phyloP scores from a whole-genome alignment of 768 basidiomycete genomes.

The Neoboletus brunneissimus region DNA sequence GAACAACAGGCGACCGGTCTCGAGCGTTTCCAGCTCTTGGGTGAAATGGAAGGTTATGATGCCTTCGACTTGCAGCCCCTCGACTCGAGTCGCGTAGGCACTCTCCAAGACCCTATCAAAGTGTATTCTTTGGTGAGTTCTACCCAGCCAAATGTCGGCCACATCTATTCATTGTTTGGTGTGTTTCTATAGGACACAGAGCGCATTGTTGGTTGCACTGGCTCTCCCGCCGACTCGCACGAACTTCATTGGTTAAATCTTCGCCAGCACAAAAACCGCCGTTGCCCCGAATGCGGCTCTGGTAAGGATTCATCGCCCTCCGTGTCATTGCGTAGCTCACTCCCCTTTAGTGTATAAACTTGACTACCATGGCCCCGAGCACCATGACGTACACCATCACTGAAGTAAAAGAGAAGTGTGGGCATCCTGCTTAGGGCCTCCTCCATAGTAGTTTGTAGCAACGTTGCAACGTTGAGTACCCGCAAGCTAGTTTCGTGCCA shows the following conservation, averaged over 20 bases:
- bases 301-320: conserved; percentile 48
- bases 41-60: conserved; percentile 82
- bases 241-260: conserved; percentile 84
- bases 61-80: conserved; percentile 88
- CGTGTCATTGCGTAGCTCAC: conserved; percentile 2
- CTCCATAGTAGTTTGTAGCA: conserved; percentile 18
- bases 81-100: conserved; percentile 83
- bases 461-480: not conserved
- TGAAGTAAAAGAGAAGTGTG: conserved; percentile 15
- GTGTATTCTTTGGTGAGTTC: conserved; percentile 80
- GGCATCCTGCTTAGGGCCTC: conserved; percentile 9
- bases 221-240: conserved; percentile 92
- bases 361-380: conserved; percentile 64
- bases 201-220: conserved; percentile 92
- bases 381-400: conserved; percentile 49
- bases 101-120: conserved; percentile 79
- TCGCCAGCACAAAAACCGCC: conserved; percentile 60
- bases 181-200: conserved; percentile 57
- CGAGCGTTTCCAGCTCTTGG: conserved; percentile 91
- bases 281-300: conserved; percentile 93
- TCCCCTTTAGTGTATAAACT: conserved; percentile 60
- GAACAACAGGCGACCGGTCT: conserved; percentile 93
- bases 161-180: not conserved
- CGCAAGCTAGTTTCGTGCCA: not conserved
- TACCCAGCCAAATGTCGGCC: not conserved